phyloP scores from a whole-genome alignment of 192 early-diverging fungal species.

The Gaertneriomyces sp. region DNA sequence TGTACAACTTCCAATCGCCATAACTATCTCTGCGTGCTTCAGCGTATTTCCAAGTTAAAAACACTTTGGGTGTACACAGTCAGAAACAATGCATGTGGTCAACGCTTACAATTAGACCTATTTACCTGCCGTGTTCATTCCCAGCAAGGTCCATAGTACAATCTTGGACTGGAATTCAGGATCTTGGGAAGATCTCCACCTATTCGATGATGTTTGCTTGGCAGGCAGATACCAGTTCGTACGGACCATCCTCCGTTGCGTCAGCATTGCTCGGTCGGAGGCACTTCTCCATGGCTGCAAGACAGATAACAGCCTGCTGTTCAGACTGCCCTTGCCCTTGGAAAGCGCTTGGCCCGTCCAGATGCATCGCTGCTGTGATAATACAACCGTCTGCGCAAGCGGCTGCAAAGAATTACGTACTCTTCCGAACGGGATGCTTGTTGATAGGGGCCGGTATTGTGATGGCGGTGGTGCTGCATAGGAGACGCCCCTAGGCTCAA shows the following conservation, averaged over 20 bases:
- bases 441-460: too few species aligned
- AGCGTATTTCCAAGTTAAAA: constrained; percentile 37
- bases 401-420: too few species aligned
- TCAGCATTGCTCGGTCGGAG: neutral
- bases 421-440: too few species aligned
- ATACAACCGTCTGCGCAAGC: too few species aligned
- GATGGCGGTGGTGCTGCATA: too few species aligned
- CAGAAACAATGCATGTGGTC: neutral
- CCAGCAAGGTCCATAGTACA: constrained; percentile 30
- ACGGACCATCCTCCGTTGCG: neutral
- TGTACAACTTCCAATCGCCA: constrained; percentile 10
- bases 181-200: neutral
- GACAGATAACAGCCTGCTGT: too few species aligned
- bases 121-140: constrained; percentile 28
- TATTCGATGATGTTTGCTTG: neutral
- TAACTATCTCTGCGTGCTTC: constrained; percentile 7
- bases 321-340: too few species aligned
- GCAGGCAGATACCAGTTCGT: constrained; percentile 10
- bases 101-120: too few species aligned
- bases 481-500: too few species aligned
- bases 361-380: too few species aligned
- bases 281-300: too few species aligned
- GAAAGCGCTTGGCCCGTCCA: too few species aligned
- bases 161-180: constrained; percentile 3
- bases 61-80: constrained; percentile 21